Evolutionary conservation across 306 rosid genomes (phyloP).

Genomic region (Dryas alaskensis): DNA sequence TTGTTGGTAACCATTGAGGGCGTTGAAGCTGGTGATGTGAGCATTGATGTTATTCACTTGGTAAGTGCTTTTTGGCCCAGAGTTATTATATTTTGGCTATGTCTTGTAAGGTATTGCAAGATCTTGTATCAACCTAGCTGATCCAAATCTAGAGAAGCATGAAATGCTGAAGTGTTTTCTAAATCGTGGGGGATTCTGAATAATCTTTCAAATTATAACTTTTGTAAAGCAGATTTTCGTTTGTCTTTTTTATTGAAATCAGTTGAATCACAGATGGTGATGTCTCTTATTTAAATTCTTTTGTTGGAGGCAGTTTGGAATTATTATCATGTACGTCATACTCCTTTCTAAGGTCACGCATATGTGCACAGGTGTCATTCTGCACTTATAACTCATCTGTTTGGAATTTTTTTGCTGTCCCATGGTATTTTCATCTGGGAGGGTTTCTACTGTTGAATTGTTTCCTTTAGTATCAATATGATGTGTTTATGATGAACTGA

Average conservation of each 20-base stretch:
- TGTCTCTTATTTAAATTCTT: conserved; percentile 70
- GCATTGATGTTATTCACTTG: conserved; percentile 91
- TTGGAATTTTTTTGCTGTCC: conserved; percentile 41
- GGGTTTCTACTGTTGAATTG: conserved; percentile 22
- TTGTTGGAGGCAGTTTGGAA: conserved; percentile 93
- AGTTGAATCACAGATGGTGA: conserved; percentile 61
- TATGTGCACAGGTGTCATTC: conserved; percentile 87
- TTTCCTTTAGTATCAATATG: conserved; percentile 16
- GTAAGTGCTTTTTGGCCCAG: conserved; percentile 41
- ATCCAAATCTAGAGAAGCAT: conserved; percentile 2
- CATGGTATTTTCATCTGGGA: conserved; percentile 31
- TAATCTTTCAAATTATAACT: background rate
- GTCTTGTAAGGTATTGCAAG: conserved; percentile 6
- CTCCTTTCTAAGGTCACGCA: conserved; percentile 80
- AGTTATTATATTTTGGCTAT: conserved; percentile 8
- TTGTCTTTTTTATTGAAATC: conserved; percentile 41
- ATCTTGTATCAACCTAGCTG: conserved; percentile 6
- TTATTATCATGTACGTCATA: conserved; percentile 71
- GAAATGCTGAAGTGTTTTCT: conserved; percentile 1
- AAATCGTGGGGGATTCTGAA: background rate
- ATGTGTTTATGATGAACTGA: conserved; percentile 16
- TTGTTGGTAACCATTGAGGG: conserved; percentile 88
- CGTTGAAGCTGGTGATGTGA: conserved; percentile 90
- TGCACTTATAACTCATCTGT: conserved; percentile 67
- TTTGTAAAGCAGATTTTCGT: background rate